These are phyloP conservation scores for Knufia petricola DNA, from an alignment of 2,329 filamentous ascomycete genomes.

Conservation along the genomic window DNA sequence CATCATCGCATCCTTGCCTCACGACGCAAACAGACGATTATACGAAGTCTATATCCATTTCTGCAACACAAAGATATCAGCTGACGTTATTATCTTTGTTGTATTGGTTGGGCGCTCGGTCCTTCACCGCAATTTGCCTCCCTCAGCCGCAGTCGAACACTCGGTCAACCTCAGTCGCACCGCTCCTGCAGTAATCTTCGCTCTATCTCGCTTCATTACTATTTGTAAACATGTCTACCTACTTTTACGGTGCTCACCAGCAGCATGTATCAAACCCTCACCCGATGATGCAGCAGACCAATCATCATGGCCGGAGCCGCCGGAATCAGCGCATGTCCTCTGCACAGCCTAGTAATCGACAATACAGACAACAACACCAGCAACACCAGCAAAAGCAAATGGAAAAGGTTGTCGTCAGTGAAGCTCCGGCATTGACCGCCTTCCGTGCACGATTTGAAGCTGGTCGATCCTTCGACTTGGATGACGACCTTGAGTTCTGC, in stretches of 20 bases:
- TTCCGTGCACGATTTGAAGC: conserved; percentile 87
- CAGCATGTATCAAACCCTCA: conserved; percentile 48
- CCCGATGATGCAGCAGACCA: conserved; percentile 29
- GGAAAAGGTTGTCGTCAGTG: conserved; percentile 63
- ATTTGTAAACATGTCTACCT: conserved; percentile 35
- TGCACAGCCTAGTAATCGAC: conserved; percentile 73
- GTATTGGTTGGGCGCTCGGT: conserved; percentile 3
- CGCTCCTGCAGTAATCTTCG: conserved; percentile 2
- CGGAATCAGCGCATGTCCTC: conserved; percentile 71
- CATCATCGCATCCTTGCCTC: neutral
- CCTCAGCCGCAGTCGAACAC: conserved; percentile 5
- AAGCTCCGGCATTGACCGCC: conserved; percentile 62
- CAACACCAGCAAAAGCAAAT: conserved; percentile 56
- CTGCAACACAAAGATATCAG: conserved; percentile 6
- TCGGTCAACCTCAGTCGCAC: neutral
- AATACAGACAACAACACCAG: conserved; percentile 55
- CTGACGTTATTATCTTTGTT: conserved; percentile 9
- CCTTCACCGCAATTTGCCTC: conserved; percentile 9
- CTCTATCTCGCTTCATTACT: conserved; percentile 2
- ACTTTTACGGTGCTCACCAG: conserved; percentile 37
- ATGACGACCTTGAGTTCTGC: conserved; percentile 94
- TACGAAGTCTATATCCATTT: neutral
- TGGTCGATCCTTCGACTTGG: conserved; percentile 85
- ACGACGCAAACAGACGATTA: neutral
- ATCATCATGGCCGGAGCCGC: conserved; percentile 64